A percentile compares a stretch with the other conserved stretches of the same genome.
Conservation (phyloP, 257 asterid species). For the Scutellaria galericulata region DNA sequence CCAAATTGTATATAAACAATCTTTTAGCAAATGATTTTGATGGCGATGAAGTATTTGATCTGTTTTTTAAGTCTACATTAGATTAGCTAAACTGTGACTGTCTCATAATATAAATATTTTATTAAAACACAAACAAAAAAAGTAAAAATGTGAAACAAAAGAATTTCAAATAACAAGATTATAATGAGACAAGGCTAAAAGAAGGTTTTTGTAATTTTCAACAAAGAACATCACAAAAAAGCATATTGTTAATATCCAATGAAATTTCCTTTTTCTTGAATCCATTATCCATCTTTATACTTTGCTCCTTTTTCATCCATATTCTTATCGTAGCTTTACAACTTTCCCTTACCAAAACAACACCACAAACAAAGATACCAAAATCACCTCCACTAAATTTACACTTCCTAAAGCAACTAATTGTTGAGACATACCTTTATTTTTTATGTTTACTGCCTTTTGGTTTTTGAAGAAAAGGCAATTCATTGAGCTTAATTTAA, state of each 20-base stretch:
- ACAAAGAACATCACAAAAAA: neutral
- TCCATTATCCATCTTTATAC: constrained; percentile 16
- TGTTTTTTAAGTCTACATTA: too few relatives aligned
- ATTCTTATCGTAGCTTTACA: constrained; percentile 30
- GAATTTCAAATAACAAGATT: neutral
- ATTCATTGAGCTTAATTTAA: too few relatives aligned
- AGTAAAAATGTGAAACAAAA: neutral
- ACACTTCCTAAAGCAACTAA: constrained; percentile 4
- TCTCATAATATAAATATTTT: too few relatives aligned
- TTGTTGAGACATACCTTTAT: neutral
- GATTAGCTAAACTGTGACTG: too few relatives aligned
- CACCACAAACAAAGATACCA: constrained; percentile 19
- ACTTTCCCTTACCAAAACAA: constrained; percentile 19
- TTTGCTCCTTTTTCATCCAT: neutral
- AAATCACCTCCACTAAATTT: constrained; percentile 17
- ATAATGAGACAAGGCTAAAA: neutral
- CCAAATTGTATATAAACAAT: too few relatives aligned
- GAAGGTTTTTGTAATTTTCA: neutral
- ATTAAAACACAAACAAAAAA: too few relatives aligned
- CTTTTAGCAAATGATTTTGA: too few relatives aligned
- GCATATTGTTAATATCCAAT: neutral
- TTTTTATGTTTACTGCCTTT: too few relatives aligned
- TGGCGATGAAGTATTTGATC: too few relatives aligned
- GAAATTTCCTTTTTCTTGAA: constrained; percentile 3
- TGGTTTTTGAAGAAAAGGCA: too few relatives aligned